Evolutionary conservation across 306 rosid genomes (phyloP), one percentile per base, ranked within the genome.

Genomic region (Cicer bijugum): DNA sequence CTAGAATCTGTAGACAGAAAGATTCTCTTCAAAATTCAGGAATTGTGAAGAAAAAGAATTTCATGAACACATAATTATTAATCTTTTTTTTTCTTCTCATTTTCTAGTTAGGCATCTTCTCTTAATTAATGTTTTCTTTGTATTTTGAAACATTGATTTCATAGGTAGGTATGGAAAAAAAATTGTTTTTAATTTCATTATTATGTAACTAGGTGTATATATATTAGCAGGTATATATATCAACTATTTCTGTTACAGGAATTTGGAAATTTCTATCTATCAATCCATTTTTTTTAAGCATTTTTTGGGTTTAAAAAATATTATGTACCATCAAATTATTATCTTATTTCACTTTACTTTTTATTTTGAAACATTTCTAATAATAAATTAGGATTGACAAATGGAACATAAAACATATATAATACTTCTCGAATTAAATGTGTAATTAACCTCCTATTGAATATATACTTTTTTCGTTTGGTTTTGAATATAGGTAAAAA

Each of bases 1-100:
- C 88, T 91, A 76, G 93, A 95, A 67, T 86, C 87, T 0, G 97
- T 95, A 16, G 99, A 95, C 71, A 78, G 89, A 87, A 68, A 83
- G 62, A 67, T 91, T 70, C n/a, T 91, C 82, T 95, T 91, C 87
- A 92, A 88, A 68, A 40, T 81, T 84, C 90, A 86, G 78, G 96
- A 91, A 72, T 60, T 87, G 47, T 84, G 84, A 88, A 35, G 57
- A 14, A 7, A 8, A 28, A 16, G 38, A 17, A 57, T 70, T 57
- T 72, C 56, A 15, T 63, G 37, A 40, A 33, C 40, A 69, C 5
- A 63, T 23, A 23, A 23, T 23, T 23, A 33, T 66, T 16, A 64
- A 39, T 52, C 8, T 46, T 56, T 12, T 58, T 43, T 51, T 12
- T 2, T 69, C 2, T 14, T 23, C 20, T 68, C 4, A 12, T 14